Evolutionary conservation across 768 basidiomycete species (phyloP), one percentile per base, ranked within the genome.

Genomic region (Hirschioporus abietinus): DNA sequence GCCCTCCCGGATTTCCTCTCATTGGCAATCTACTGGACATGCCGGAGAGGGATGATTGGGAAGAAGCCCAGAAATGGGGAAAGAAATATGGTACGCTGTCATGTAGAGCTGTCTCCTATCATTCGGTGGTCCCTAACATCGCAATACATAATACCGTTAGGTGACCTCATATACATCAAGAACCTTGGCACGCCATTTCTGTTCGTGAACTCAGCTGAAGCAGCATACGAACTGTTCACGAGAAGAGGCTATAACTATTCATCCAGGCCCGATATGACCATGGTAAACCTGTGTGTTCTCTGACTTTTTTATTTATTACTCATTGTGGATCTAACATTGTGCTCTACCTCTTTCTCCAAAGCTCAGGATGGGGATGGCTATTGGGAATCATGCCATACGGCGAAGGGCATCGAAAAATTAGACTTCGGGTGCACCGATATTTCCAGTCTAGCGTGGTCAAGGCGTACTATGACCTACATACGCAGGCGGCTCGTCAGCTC

Each of bases 21-120:
- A 61, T 74, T 27, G 74, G 74, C 1, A 72, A 73, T 64, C 35
- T 71, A 1, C 58, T 70, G n/a, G 68, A 71, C 52, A 60, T 75
- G 12, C 72, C 71, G 1, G 66, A 30, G 15, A 65, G 57, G 3
- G 26, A 66, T 12, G 52, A 60, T 23, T 71, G 70, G 65, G 30
- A 67, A 34, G 63, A 61, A 3, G 72, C 65, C 62, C 12, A 20
- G n/a, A 65, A 70, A 58, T 75, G 72, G 74, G 64, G 67, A 24
- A 59, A 69, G 35, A 36, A 66, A 23, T 74, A 72, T 27, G 72
- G 72, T 72, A 35, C 59, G 68, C 17, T 24, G 20, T 34, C 23
- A 8, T 61, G 15, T 61, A 52, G 20, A 52, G 20, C 4, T 20
- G 12, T 20, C 4, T 52, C 12, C 20, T 52, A 15, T 52, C 12